A percentile compares a stretch with the other conserved stretches of the same genome.
Conservation (phyloP, 108 stramenopile genomes). For the Discostella pseudostelligera region DNA sequence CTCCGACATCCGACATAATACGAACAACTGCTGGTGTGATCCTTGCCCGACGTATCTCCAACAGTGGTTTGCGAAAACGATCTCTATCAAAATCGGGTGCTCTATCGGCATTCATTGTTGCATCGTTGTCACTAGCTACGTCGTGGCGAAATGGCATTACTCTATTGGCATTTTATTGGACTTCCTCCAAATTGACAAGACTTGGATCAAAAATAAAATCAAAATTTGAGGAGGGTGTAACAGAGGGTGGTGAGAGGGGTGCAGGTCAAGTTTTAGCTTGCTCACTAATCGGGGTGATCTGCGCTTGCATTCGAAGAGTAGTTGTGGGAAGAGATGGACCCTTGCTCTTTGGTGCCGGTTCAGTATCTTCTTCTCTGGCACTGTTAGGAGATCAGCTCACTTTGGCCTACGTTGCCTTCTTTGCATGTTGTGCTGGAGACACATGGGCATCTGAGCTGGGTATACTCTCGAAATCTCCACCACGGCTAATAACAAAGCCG, state of each 20-base stretch:
- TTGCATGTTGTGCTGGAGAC: slow-evolving; percentile 75
- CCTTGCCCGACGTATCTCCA: slow-evolving; percentile 20
- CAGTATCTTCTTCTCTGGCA: slow-evolving; percentile 51
- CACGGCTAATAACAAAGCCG: slow-evolving; percentile 61
- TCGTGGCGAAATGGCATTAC: slow-evolving; percentile 64
- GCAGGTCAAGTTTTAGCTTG: slow-evolving; percentile 70
- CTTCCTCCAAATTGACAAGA: slow-evolving; percentile 71
- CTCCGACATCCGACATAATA: slow-evolving; percentile 5
- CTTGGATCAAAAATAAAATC: slow-evolving; percentile 53
- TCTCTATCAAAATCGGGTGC: slow-evolving; percentile 66
- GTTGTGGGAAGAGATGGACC: slow-evolving; percentile 48
- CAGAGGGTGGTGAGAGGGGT: slow-evolving; percentile 52
- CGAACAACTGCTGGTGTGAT: slow-evolving; percentile 8
- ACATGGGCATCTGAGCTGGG: slow-evolving; percentile 86
- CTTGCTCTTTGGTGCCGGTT: not conserved
- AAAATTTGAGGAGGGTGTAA: slow-evolving; percentile 56
- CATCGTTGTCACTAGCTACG: slow-evolving; percentile 54
- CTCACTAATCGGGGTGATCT: slow-evolving; percentile 55
- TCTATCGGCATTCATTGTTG: slow-evolving; percentile 66
- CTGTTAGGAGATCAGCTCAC: slow-evolving; percentile 67
- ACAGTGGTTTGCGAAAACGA: slow-evolving; percentile 46
- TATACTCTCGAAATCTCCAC: slow-evolving; percentile 51
- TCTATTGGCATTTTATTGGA: slow-evolving; percentile 75
- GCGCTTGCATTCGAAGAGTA: slow-evolving; percentile 43
- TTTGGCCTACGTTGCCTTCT: slow-evolving; percentile 32